These are phyloP conservation scores for Lactarius indigo DNA, from an alignment of 768 basidiomycete species.

Conservation along the genomic window DNA sequence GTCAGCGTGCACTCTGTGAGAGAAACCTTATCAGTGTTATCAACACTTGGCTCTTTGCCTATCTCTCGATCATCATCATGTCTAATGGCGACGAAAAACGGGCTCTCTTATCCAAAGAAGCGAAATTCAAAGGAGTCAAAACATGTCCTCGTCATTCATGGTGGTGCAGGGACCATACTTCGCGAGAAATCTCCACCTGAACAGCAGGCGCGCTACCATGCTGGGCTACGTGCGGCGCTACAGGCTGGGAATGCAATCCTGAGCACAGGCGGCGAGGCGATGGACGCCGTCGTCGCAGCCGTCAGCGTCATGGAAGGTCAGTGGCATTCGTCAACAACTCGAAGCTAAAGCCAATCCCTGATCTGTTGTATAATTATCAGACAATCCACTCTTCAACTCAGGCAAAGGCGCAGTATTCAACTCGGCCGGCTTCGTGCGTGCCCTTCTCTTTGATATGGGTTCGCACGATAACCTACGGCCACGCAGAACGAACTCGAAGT, in stretches of 20 bases:
- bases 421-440: slow-evolving; percentile 62
- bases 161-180: slow-evolving; percentile 73
- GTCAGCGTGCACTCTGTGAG: neutral
- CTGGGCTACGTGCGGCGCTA: slow-evolving; percentile 52
- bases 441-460: neutral
- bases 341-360: neutral
- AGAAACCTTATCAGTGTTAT: neutral
- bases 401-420: slow-evolving; percentile 86
- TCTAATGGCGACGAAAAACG: slow-evolving; percentile 24
- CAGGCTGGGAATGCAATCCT: slow-evolving; percentile 62
- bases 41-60: neutral
- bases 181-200: slow-evolving; percentile 55
- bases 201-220: slow-evolving; percentile 54
- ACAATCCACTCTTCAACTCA: slow-evolving; percentile 74
- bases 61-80: slow-evolving; percentile 1
- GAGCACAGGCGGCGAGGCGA: slow-evolving; percentile 66
- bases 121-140: slow-evolving; percentile 19
- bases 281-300: slow-evolving; percentile 78
- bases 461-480: neutral
- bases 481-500: slow-evolving; percentile 78
- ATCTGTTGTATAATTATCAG: slow-evolving; percentile 35
- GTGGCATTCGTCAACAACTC: neutral
- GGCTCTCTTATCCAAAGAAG: slow-evolving; percentile 16
- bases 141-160: slow-evolving; percentile 66
- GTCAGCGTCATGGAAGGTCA: slow-evolving; percentile 64